Conservation (phyloP, 176 grass and related monocot species). For the Tillandsia leiboldiana region DNA sequence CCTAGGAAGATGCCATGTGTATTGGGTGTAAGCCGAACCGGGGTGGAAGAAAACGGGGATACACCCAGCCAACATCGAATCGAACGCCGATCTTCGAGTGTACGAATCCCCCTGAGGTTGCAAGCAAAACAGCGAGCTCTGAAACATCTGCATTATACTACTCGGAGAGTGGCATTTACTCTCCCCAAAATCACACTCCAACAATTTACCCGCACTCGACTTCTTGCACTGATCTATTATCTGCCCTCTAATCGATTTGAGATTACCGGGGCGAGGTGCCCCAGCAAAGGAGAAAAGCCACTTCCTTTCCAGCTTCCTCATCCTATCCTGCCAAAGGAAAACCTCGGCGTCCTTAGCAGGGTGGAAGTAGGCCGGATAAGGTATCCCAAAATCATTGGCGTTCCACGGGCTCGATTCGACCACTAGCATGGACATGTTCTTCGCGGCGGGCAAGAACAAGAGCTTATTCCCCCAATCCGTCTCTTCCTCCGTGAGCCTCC, state of each 20-base stretch:
- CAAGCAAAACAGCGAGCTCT: slow-evolving; percentile 85
- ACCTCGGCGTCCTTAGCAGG: slow-evolving; percentile 79
- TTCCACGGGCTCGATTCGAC: slow-evolving; percentile 96
- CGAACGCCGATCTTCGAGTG: slow-evolving; percentile 87
- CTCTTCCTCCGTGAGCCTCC: slow-evolving; percentile 54
- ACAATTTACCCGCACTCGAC: slow-evolving; percentile 60
- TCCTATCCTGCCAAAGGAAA: slow-evolving; percentile 83
- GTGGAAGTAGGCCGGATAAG: slow-evolving; percentile 93
- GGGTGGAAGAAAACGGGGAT: slow-evolving; percentile 98
- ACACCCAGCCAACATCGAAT: slow-evolving; percentile 90
- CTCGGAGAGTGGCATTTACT: slow-evolving; percentile 94
- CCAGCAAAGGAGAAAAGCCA: slow-evolving; percentile 92
- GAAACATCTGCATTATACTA: slow-evolving; percentile 94
- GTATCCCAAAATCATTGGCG: slow-evolving; percentile 83
- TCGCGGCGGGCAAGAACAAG: slow-evolving; percentile 71
- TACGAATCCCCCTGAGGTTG: slow-evolving; percentile 96
- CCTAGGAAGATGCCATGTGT: slow-evolving; percentile 92
- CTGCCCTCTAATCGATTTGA: slow-evolving; percentile 69
- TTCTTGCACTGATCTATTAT: slow-evolving; percentile 78
- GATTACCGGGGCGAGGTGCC: slow-evolving; percentile 81
- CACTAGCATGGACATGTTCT: slow-evolving; percentile 95
- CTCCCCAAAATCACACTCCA: slow-evolving; percentile 91
- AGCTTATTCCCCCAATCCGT: slow-evolving; percentile 91
- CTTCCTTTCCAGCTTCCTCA: slow-evolving; percentile 68
- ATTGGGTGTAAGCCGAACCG: slow-evolving; percentile 81